A percentile compares a stretch with the other conserved stretches of the same genome.
phyloP scores from a whole-genome alignment of 768 basidiomycete species.

The Lactarius psammicola region DNA sequence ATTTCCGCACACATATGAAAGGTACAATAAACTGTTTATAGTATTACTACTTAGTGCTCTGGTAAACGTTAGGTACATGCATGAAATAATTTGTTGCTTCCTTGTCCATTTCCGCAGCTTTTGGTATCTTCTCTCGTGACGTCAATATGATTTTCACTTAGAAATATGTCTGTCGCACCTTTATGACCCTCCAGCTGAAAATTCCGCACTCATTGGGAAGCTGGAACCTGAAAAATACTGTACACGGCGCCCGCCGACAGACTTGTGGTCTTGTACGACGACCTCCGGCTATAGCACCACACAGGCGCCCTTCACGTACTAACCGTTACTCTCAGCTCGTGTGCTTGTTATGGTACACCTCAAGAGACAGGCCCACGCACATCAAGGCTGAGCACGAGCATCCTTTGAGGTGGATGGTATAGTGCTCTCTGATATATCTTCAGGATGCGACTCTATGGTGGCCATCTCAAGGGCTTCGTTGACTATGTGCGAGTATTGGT shows the following conservation, averaged over 20 bases:
- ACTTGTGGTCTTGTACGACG: neutral
- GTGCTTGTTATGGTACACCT: neutral
- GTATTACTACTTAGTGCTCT: too few species aligned
- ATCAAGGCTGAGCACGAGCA: neutral
- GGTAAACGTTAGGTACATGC: too few species aligned
- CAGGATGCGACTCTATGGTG: neutral
- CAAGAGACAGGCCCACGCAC: neutral
- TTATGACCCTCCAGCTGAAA: neutral
- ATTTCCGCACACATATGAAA: too few species aligned
- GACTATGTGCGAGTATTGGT: conserved; percentile 10
- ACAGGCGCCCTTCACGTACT: neutral
- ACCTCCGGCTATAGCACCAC: neutral
- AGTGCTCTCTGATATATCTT: neutral
- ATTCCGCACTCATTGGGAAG: neutral
- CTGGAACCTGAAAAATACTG: neutral
- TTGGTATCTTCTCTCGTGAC: conserved; percentile 17
- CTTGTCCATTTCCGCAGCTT: too few species aligned
- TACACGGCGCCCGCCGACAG: neutral
- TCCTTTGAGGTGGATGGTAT: neutral
- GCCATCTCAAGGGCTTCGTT: conserved; percentile 25
- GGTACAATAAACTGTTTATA: too few species aligned
- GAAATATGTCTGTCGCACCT: conserved; percentile 13
- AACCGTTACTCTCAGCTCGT: neutral
- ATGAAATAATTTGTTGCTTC: neutral
- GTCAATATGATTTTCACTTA: conserved; percentile 10